A percentile compares a stretch with the other conserved stretches of the same genome.
Conservation (phyloP, 208 protist genomes). For the Trypanosoma vivax region DNA sequence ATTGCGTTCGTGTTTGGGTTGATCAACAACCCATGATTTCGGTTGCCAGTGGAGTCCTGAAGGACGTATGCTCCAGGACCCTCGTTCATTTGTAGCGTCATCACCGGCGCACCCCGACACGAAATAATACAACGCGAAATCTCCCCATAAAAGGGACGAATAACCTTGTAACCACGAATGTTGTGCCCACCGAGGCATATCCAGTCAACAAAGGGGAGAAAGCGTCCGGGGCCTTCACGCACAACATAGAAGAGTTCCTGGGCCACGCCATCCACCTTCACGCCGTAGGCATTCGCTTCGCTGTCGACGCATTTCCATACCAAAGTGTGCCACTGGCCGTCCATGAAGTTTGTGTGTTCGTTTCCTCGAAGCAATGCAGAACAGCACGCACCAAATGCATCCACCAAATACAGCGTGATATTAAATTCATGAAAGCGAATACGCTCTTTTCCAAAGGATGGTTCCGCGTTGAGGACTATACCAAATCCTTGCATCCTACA, state of each 20-base stretch:
- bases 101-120: constrained; percentile 53
- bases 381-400: constrained; percentile 74
- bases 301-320: constrained; percentile 83
- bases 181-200: constrained; percentile 82
- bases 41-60: constrained; percentile 56
- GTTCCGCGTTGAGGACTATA: constrained; percentile 83
- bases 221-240: constrained; percentile 69
- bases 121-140: constrained; percentile 73
- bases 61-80: constrained; percentile 76
- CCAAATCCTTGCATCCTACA: constrained; percentile 84
- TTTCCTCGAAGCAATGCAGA: constrained; percentile 76
- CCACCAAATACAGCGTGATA: constrained; percentile 77
- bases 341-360: constrained; percentile 76
- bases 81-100: constrained; percentile 74
- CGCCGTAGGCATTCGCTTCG: constrained; percentile 80
- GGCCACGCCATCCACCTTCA: constrained; percentile 79
- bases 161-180: constrained; percentile 74
- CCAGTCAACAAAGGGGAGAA: constrained; percentile 72
- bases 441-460: constrained; percentile 67
- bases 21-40: constrained; percentile 78
- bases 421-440: constrained; percentile 81
- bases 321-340: constrained; percentile 85
- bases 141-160: constrained; percentile 55
- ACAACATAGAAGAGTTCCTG: constrained; percentile 74
- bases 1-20: constrained; percentile 46